Evolutionary conservation across 2,329 filamentous ascomycete species (phyloP).

Genomic region (Fusarium tupiense): DNA sequence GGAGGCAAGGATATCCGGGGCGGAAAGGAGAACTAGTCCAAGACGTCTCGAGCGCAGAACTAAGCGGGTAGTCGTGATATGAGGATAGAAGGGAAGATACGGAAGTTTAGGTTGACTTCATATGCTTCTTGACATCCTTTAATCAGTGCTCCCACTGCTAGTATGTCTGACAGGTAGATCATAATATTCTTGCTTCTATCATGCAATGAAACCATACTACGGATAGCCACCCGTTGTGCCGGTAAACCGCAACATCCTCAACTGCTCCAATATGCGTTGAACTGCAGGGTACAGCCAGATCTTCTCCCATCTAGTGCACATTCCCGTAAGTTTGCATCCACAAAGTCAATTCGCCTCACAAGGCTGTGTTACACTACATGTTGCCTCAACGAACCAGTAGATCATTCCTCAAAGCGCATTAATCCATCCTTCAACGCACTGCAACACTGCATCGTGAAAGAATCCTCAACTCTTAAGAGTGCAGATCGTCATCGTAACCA

Average conservation of each 20-base stretch:
- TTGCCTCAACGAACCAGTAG: background rate
- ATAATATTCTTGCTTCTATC: too few species aligned
- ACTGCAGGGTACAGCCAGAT: background rate
- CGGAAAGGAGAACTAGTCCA: too few species aligned
- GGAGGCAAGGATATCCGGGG: too few species aligned
- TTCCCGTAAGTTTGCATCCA: background rate
- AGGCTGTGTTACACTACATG: conserved; percentile 15
- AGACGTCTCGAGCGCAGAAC: too few species aligned
- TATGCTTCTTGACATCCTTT: too few species aligned
- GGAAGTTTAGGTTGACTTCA: too few species aligned
- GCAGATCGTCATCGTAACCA: background rate
- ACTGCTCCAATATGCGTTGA: background rate
- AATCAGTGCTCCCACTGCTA: too few species aligned
- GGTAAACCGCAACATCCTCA: background rate
- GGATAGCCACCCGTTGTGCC: background rate
- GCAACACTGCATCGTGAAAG: conserved; percentile 14
- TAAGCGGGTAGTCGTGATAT: too few species aligned
- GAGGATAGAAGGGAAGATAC: too few species aligned
- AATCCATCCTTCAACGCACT: conserved; percentile 1
- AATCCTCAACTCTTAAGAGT: background rate
- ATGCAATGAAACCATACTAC: background rate
- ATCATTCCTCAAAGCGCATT: conserved; percentile 6
- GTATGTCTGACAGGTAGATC: background rate
- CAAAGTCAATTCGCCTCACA: conserved; percentile 6
- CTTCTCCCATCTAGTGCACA: background rate